These are phyloP conservation scores for Candida ortonii DNA, from an alignment of 805 yeast species.

Conservation along the genomic window DNA sequence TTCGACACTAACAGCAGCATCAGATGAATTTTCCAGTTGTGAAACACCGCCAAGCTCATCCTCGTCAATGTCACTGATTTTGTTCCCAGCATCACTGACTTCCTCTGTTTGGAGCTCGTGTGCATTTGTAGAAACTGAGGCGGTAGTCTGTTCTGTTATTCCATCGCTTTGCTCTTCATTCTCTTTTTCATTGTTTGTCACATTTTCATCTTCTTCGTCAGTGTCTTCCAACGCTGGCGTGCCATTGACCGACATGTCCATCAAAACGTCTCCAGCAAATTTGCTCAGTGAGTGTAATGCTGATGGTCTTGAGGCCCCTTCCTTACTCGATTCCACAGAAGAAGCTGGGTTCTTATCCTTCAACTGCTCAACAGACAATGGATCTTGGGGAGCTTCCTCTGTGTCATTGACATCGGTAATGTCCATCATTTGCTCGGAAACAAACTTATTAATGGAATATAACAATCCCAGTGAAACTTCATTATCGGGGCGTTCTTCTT, in stretches of 20 bases:
- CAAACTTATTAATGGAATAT: conserved; percentile 6
- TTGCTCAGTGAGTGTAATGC: conserved; percentile 1
- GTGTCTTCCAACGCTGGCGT: conserved; percentile 2
- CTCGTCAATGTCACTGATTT: too few relatives aligned
- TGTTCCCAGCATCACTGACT: too few relatives aligned
- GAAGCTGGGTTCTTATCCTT: too few relatives aligned
- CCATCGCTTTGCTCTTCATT: conserved; percentile 1
- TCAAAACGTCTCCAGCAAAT: conserved; percentile 2
- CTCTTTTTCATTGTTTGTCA: conserved; percentile 3
- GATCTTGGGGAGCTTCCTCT: too few relatives aligned
- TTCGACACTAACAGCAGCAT: conserved; percentile 2
- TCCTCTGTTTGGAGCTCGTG: too few relatives aligned
- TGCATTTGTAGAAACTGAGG: too few relatives aligned
- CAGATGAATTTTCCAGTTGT: too few relatives aligned
- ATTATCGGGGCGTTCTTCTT: not conserved
- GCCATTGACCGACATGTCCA: conserved; percentile 4
- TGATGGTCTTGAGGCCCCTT: not conserved
- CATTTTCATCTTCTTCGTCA: conserved; percentile 10
- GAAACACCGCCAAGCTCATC: too few relatives aligned
- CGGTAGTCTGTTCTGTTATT: not conserved
- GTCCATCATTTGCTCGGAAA: conserved; percentile 10
- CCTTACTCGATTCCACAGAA: too few relatives aligned
- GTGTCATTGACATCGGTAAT: not conserved
- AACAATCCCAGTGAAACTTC: conserved; percentile 2
- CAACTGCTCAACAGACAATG: too few relatives aligned